phyloP scores from a whole-genome alignment of 305 asterid genomes.

The Caryopteris hybrid region DNA sequence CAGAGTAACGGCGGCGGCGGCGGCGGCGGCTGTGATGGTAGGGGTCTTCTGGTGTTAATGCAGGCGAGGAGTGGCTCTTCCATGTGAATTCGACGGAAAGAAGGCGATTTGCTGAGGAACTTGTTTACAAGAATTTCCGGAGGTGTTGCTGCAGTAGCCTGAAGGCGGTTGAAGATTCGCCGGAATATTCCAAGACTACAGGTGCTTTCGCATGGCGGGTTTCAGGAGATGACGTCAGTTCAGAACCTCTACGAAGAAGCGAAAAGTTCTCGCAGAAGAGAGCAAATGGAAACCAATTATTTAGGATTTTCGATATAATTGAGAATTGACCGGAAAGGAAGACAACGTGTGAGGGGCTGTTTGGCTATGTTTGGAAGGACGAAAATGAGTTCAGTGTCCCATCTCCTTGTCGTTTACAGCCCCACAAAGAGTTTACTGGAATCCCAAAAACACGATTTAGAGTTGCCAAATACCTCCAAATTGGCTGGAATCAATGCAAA shows the following conservation, averaged over 20 bases:
- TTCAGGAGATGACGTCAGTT: not conserved
- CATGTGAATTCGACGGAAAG: slow-evolving; percentile 21
- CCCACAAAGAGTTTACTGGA: not conserved
- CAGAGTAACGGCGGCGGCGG: slow-evolving; percentile 40
- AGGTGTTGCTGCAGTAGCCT: not conserved
- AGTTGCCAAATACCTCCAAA: no score
- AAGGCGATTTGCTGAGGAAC: not conserved
- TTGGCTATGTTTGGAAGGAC: not conserved
- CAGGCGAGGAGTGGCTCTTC: slow-evolving; percentile 62
- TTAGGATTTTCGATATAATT: not conserved
- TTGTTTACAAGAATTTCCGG: slow-evolving; percentile 9
- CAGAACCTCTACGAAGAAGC: slow-evolving; percentile 1
- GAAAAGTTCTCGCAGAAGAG: not conserved
- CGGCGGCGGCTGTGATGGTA: slow-evolving; percentile 26
- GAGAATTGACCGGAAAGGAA: not conserved
- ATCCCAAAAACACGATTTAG: no score
- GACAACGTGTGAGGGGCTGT: slow-evolving; percentile 10
- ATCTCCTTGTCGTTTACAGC: not conserved
- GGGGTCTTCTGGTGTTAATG: slow-evolving; percentile 32
- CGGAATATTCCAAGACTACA: not conserved
- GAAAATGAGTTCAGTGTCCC: not conserved
- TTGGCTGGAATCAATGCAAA: no score
- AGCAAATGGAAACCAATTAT: not conserved
- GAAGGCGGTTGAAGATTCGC: slow-evolving; percentile 1
- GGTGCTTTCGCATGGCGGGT: not conserved